Evolutionary conservation across 257 asterid genomes (phyloP).

Genomic region (Scutellaria baicalensis): DNA sequence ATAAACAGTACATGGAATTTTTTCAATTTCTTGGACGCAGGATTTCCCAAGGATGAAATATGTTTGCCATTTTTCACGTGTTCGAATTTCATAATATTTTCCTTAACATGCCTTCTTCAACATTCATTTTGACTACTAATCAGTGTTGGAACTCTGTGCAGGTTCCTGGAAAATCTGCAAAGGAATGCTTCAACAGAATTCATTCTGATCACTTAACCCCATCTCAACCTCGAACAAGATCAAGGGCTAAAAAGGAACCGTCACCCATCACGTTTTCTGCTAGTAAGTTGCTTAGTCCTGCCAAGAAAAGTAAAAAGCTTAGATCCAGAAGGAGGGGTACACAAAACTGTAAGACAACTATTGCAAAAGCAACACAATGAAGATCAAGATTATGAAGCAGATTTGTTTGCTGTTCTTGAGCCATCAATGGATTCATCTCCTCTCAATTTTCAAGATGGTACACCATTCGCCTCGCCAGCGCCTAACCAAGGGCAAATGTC

Average conservation of each 20-base stretch:
- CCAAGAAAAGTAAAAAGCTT: slow-evolving; percentile 31
- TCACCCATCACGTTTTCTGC: slow-evolving; percentile 52
- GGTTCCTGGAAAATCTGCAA: slow-evolving; percentile 96
- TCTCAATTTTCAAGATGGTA: slow-evolving; percentile 7
- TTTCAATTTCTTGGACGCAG: background rate
- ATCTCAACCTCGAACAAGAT: slow-evolving; percentile 52
- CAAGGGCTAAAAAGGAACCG: slow-evolving; percentile 34
- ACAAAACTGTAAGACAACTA: slow-evolving; percentile 52
- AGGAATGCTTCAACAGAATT: slow-evolving; percentile 68
- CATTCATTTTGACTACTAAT: slow-evolving; percentile 4
- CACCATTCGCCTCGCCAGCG: slow-evolving; percentile 41
- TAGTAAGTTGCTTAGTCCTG: slow-evolving; percentile 46
- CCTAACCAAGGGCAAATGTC: slow-evolving; percentile 31
- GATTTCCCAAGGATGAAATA: background rate
- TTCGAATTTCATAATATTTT: background rate
- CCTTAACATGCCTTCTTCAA: background rate
- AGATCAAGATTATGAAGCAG: slow-evolving; percentile 43
- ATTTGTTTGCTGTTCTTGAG: slow-evolving; percentile 64
- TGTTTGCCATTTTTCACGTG: background rate
- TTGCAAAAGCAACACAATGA: slow-evolving; percentile 48
- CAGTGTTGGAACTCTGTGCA: slow-evolving; percentile 22
- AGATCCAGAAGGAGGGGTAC: slow-evolving; percentile 27
- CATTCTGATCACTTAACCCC: slow-evolving; percentile 74
- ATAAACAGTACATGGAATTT: background rate
- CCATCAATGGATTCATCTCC: slow-evolving; percentile 29